phyloP scores from a whole-genome alignment of 2,329 filamentous ascomycete species.

The Leptographium flavum region DNA sequence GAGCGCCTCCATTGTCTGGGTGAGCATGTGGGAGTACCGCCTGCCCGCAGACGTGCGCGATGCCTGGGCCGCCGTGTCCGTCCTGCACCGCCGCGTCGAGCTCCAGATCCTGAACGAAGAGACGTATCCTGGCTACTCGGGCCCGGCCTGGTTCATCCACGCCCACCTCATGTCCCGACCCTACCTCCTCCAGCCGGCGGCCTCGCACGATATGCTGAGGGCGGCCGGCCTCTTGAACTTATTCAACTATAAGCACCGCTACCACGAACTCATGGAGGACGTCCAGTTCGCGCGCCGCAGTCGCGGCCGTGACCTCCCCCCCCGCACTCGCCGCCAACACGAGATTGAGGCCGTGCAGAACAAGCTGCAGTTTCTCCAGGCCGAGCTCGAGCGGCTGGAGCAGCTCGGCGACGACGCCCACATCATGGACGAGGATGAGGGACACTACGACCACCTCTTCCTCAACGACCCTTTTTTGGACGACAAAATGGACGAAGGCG shows the following conservation, averaged over 20 bases:
- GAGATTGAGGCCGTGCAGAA: neutral
- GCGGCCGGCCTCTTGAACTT: neutral
- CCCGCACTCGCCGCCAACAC: neutral
- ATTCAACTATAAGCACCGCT: neutral
- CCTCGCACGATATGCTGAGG: neutral
- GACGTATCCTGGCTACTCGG: neutral
- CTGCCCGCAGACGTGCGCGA: slow-evolving; percentile 2
- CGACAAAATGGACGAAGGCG: neutral
- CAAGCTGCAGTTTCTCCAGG: neutral
- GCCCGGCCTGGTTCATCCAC: neutral
- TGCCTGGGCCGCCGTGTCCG: slow-evolving; percentile 5
- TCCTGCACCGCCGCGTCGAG: neutral
- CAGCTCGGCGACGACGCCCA: neutral
- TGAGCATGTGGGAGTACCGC: slow-evolving; percentile 9
- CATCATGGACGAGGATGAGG: neutral
- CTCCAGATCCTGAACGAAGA: neutral
- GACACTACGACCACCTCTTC: neutral
- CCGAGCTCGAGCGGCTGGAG: slow-evolving; percentile 1
- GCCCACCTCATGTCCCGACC: neutral
- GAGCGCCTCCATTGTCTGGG: slow-evolving; percentile 9
- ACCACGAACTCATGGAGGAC: neutral
- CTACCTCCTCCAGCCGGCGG: neutral
- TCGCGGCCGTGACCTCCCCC: neutral
- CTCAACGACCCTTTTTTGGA: neutral
- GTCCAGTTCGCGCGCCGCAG: neutral